Evolutionary conservation across 2,329 filamentous ascomycete species (phyloP).

Genomic region (Lachnellula hyalina): DNA sequence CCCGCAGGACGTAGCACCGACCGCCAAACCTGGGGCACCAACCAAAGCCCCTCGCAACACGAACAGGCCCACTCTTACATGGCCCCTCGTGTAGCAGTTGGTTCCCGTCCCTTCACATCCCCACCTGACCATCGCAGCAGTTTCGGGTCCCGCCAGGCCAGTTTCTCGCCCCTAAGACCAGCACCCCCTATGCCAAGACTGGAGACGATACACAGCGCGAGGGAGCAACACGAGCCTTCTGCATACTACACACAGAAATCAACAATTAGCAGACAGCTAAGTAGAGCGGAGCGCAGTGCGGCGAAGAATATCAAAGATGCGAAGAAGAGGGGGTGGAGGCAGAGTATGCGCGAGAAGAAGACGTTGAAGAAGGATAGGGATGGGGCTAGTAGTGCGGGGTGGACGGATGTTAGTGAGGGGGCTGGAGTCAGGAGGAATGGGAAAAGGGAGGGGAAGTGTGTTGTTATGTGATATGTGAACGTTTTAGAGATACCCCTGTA

Average conservation of each 20-base stretch:
- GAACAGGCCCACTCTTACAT: not conserved
- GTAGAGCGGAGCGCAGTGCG: conserved; percentile 54
- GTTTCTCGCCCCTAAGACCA: conserved; percentile 31
- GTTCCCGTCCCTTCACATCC: not conserved
- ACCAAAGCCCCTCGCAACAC: conserved; percentile 2
- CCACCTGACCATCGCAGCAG: not conserved
- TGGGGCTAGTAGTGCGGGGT: conserved; percentile 41
- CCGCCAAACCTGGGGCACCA: conserved; percentile 7
- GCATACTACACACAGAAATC: conserved; percentile 17
- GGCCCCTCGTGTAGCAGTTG: not conserved
- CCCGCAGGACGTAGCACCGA: conserved; percentile 5
- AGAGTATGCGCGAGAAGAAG: conserved; percentile 32
- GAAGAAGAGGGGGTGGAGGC: conserved; percentile 50
- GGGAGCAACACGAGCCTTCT: conserved; percentile 23
- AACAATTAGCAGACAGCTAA: conserved; percentile 33
- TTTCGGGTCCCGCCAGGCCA: not conserved
- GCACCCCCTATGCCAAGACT: conserved; percentile 48
- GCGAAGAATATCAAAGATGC: conserved; percentile 59
- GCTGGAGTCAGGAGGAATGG: conserved; percentile 16
- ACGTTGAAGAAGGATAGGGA: conserved; percentile 39
- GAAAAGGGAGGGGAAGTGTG: conserved; percentile 41
- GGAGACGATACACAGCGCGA: conserved; percentile 48
- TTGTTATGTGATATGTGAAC: conserved; percentile 42
- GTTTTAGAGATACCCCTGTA: too few relatives aligned
- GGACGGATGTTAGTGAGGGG: conserved; percentile 44